Evolutionary conservation across 768 basidiomycete genomes (phyloP).

Genomic region (Hygrocybe coccinea): DNA sequence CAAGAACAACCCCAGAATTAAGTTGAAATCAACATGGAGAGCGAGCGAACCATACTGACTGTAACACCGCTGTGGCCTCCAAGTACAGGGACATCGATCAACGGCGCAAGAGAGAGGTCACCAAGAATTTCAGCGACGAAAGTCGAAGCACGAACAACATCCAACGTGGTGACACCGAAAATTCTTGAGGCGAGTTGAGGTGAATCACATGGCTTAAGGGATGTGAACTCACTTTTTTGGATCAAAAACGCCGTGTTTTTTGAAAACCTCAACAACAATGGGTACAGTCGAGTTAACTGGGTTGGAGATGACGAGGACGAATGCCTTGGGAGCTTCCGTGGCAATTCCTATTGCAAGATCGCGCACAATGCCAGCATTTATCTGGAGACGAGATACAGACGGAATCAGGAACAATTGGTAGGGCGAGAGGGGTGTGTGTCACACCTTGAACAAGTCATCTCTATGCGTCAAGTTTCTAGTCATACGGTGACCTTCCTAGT

Average conservation of each 20-base stretch:
- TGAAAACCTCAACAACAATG: slow-evolving; percentile 92
- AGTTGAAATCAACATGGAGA: background rate
- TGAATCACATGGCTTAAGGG: background rate
- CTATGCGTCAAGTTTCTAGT: slow-evolving; percentile 34
- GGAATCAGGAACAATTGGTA: slow-evolving; percentile 3
- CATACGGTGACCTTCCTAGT: background rate
- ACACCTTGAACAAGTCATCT: slow-evolving; percentile 93
- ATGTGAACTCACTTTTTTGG: slow-evolving; percentile 68
- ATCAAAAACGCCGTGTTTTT: slow-evolving; percentile 86
- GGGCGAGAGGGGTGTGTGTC: background rate
- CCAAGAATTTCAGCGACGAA: slow-evolving; percentile 81
- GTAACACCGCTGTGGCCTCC: slow-evolving; percentile 95
- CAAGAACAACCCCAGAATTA: background rate
- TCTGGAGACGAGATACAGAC: slow-evolving; percentile 42
- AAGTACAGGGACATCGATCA: slow-evolving; percentile 80
- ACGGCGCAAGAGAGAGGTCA: slow-evolving; percentile 54
- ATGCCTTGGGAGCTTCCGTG: slow-evolving; percentile 77
- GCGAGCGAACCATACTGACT: slow-evolving; percentile 52
- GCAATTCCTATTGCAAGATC: slow-evolving; percentile 91
- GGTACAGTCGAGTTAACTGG: slow-evolving; percentile 99
- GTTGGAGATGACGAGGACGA: slow-evolving; percentile 95
- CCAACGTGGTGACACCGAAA: slow-evolving; percentile 97
- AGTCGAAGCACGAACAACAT: slow-evolving; percentile 96
- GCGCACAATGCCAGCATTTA: slow-evolving; percentile 95
- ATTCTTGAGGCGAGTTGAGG: slow-evolving; percentile 46